Base-by-base conservation (phyloP, 2,329 filamentous ascomycete species). In the Arthrobotrys sinensis region DNA sequence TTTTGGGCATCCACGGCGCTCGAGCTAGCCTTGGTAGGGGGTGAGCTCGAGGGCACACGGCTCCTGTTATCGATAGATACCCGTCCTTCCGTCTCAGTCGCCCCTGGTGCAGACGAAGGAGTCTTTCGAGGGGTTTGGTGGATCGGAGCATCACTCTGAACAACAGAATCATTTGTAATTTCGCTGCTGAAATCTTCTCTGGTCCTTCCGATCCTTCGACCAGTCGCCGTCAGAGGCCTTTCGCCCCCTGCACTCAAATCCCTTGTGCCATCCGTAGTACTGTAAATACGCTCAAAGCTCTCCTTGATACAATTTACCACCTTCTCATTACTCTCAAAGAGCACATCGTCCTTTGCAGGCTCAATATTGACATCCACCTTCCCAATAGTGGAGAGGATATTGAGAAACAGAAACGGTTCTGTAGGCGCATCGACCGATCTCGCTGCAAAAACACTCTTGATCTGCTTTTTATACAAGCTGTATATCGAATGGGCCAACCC, bases 351-450 rank as follows among this genome's bases (percentile, higher is more conserved):
- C 79, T 89, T 89, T 0, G 86, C 85, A 7, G 87, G 87, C 80
- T 89, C 87, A 7, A 88, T 83, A 72, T 88, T 88, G 0, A 85
- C 83, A 80, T 88, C 87, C 79, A 88, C 88, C 66, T 84, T 86
- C 2, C 84, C 84, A 1, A 81, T 76, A 3, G 86, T 86, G 80
- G 87, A 88, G 1, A 81, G 79, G 7, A 88, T 85, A 63, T 86
- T 85, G 50, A 88, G 82, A 72, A 83, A 86, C 8, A 88, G 80
- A 78, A 88, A 88, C 0, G 86, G 86, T 50, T 88, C 85, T 38
- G 85, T 86, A 34, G 85, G 80, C 3, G 82, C 81, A 8, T 63
- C 62, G 7, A 52, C 11, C 7, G 67, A 72, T 34, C 62, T 67
- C 14, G 43, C 45, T 4, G 67, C 36, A 43, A 72, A 78, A 2